Evolutionary conservation across 208 protist species (phyloP).

Genomic region (Naegleria lovaniensis): DNA sequence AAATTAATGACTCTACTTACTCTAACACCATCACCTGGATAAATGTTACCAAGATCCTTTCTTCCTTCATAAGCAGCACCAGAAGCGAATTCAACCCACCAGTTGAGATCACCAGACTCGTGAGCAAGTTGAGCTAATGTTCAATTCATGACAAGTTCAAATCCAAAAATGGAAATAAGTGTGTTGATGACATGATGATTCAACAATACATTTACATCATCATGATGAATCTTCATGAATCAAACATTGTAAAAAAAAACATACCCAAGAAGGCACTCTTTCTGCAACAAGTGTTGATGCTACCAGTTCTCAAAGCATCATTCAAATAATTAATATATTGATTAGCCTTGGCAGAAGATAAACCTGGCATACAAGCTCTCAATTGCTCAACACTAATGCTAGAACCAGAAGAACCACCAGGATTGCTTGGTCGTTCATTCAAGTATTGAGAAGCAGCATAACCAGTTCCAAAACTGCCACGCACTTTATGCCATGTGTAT

Average conservation of each 20-base stretch:
- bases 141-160: background rate
- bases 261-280: background rate
- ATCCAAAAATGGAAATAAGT: background rate
- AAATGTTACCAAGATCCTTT: slow-evolving; percentile 36
- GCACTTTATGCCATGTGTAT: background rate
- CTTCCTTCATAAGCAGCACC: slow-evolving; percentile 39
- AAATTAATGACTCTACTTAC: too few species aligned
- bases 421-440: background rate
- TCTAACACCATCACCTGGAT: slow-evolving; percentile 32
- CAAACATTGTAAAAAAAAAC: too few species aligned
- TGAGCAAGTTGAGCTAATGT: slow-evolving; percentile 30
- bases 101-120: slow-evolving; percentile 30
- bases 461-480: background rate
- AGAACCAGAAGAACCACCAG: background rate
- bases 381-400: background rate
- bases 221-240: too few species aligned
- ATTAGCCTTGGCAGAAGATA: background rate
- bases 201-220: too few species aligned
- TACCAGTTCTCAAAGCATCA: background rate
- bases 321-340: background rate
- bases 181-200: too few species aligned
- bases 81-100: slow-evolving; percentile 35
- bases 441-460: background rate
- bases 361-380: background rate
- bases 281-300: background rate